These are phyloP conservation scores for Nakazawaea ishiwadae DNA, from an alignment of 805 yeast genomes.

Conservation along the genomic window DNA sequence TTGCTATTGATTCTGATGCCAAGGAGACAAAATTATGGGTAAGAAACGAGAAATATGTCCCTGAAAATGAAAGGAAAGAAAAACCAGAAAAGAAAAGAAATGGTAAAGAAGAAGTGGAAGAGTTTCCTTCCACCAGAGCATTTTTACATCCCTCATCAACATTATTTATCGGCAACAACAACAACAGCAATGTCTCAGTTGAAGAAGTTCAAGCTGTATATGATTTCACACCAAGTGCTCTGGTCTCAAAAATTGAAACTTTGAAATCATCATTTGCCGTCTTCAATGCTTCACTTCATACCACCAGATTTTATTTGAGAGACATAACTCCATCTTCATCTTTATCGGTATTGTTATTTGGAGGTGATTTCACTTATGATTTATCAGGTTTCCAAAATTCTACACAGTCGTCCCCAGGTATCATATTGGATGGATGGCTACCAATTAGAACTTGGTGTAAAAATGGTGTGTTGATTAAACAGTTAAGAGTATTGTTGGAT, in stretches of 20 bases:
- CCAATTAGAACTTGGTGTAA: conserved; percentile 93
- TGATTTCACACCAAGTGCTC: conserved; percentile 34
- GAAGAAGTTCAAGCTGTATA: conserved; percentile 19
- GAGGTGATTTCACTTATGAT: conserved; percentile 67
- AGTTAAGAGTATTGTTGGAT: conserved; percentile 63
- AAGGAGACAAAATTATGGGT: conserved; percentile 68
- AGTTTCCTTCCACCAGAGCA: conserved; percentile 61
- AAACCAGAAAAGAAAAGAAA: no score
- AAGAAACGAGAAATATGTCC: conserved; percentile 49
- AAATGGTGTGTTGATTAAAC: conserved; percentile 79
- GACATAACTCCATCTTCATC: conserved; percentile 80
- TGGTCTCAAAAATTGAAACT: conserved; percentile 22
- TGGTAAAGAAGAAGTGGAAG: conserved; percentile 16
- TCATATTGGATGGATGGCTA: conserved; percentile 83
- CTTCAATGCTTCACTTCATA: conserved; percentile 54
- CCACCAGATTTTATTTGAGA: conserved; percentile 64
- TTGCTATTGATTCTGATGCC: conserved; percentile 84
- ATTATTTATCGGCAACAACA: conserved; percentile 47
- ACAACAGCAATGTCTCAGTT: conserved; percentile 11
- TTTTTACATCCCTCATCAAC: conserved; percentile 87
- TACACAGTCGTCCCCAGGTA: conserved; percentile 67
- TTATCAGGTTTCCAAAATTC: conserved; percentile 31
- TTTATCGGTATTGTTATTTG: conserved; percentile 71
- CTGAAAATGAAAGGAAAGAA: conserved; percentile 12
- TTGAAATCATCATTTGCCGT: conserved; percentile 57